Base-by-base conservation (phyloP, 345 rosid species). In the Cochlearia excelsa region DNA sequence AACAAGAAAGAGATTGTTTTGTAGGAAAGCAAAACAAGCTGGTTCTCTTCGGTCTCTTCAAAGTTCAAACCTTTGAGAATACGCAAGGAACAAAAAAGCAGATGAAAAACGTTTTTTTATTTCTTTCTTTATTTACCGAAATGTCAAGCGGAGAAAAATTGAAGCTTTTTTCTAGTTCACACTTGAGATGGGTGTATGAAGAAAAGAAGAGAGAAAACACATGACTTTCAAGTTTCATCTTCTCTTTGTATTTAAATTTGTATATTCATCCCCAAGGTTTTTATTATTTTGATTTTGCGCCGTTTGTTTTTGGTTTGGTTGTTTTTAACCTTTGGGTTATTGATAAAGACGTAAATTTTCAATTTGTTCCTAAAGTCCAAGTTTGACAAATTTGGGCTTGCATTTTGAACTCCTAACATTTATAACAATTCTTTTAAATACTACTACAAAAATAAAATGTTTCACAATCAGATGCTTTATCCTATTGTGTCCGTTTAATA, bases 51-150 rank as follows among this genome's bases (percentile, higher is more conserved):
- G 23, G 23, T 69, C 3, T 42, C 58, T 54, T 59, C 49, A 2
- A 67, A 51, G 51, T 46, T 51, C 49, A 2, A 67, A 51, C 35
- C 66, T 68, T 59, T n/a, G 66, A 46, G 60, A 52, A 26, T 3
- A 68, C 37, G 67, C 38, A 68, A 68, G 45, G 23, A 16, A n/a
- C 7, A 28, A 28, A 2, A 6, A 2, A 10, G 63, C 66, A 70
- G 54, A 43, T 46, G 58, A 3, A 26, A 61, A 62, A 54, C 63
- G 63, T 61, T 69, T 54, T 69, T 2, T 30, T 11, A 3, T 7
- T 7, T 11, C 4, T 44, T 16, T 30, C 0, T 27, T 33, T 41
- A 26, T 3, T 50, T 49, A 16, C 30, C 10, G 34, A 45, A 44
- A 41, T 23, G 41, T 40, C 48, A 40, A 29, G 48, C 28, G 44